phyloP scores from a whole-genome alignment of 176 grass and related monocot genomes.

The Miscanthus lutarioriparius region DNA sequence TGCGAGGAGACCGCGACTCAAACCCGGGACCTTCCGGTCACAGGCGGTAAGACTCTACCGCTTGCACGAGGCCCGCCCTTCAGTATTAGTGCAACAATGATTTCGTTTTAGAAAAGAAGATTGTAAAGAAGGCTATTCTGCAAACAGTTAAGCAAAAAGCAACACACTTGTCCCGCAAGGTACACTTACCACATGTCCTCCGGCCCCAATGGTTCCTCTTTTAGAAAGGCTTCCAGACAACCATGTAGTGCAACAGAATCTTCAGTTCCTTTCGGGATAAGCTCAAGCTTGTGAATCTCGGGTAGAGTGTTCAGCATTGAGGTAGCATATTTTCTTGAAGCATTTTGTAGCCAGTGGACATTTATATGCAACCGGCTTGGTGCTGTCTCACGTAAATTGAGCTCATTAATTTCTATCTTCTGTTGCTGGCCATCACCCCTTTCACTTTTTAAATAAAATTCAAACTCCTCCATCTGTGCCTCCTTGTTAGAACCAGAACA shows the following conservation, averaged over 20 bases:
- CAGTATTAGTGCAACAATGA: constrained; percentile 9
- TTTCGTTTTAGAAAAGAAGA: neutral
- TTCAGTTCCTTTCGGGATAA: constrained; percentile 60
- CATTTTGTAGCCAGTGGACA: constrained; percentile 54
- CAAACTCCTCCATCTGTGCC: constrained; percentile 19
- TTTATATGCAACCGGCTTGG: constrained; percentile 63
- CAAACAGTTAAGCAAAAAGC: constrained; percentile 47
- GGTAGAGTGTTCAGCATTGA: constrained; percentile 57
- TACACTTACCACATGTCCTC: constrained; percentile 89
- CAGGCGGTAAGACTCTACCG: too few species aligned
- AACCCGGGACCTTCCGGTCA: too few species aligned
- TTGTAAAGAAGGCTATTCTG: constrained; percentile 4
- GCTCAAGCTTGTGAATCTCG: constrained; percentile 76
- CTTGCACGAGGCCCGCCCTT: too few species aligned
- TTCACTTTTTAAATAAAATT: constrained; percentile 79
- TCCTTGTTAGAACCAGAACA: constrained; percentile 32
- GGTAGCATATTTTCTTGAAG: constrained; percentile 35
- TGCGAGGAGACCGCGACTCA: too few species aligned
- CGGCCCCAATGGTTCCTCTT: constrained; percentile 82
- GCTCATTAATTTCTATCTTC: constrained; percentile 65
- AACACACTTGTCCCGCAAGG: constrained; percentile 31
- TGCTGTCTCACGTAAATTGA: constrained; percentile 28
- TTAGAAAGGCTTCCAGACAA: constrained; percentile 87
- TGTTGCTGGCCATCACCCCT: constrained; percentile 47
- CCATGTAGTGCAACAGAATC: constrained; percentile 71